Percentiles rank a stretch among this genome's conserved stretches.
Conservation (phyloP, 805 yeast genomes). For the Kodamaea sagamina region DNA sequence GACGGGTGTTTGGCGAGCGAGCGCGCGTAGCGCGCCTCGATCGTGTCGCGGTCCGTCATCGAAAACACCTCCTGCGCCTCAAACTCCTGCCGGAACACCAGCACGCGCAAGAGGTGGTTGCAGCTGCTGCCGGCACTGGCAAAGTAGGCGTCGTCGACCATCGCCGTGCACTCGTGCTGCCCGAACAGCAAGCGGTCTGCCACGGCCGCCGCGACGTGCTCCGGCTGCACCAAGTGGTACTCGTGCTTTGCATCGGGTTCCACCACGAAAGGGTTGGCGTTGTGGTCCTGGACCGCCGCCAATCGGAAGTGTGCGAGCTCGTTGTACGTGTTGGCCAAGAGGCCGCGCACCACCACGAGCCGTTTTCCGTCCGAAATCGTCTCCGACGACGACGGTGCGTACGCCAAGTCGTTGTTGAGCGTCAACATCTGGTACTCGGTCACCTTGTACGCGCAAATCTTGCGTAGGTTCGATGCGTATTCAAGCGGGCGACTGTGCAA, state of each 20-base stretch:
- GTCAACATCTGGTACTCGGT: slow-evolving; percentile 27
- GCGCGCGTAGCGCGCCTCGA: slow-evolving; percentile 33
- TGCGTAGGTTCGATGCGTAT: slow-evolving; percentile 29
- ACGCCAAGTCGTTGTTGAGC: slow-evolving; percentile 37
- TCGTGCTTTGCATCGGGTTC: slow-evolving; percentile 31
- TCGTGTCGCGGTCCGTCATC: slow-evolving; percentile 48
- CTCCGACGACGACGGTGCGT: slow-evolving; percentile 34
- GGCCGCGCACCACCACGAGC: slow-evolving; percentile 32
- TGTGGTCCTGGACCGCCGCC: slow-evolving; percentile 25
- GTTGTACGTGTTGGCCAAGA: slow-evolving; percentile 22
- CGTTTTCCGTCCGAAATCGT: slow-evolving; percentile 21
- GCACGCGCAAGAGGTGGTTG: slow-evolving; percentile 47
- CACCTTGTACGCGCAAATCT: background rate
- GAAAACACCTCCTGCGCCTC: slow-evolving; percentile 46
- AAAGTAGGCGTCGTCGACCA: slow-evolving; percentile 39
- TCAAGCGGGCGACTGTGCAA: slow-evolving; percentile 36
- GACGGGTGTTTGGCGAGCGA: slow-evolving; percentile 21
- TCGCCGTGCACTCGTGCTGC: slow-evolving; percentile 10
- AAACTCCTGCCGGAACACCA: slow-evolving; percentile 55
- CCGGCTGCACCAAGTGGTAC: slow-evolving; percentile 33
- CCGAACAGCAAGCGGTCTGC: slow-evolving; percentile 18
- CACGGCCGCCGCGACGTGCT: slow-evolving; percentile 32
- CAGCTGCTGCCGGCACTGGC: slow-evolving; percentile 27
- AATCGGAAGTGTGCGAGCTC: slow-evolving; percentile 32
- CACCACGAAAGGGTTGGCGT: slow-evolving; percentile 19